Evolutionary conservation across 2,329 filamentous ascomycete species (phyloP).

Genomic region (Penicillium sp.): DNA sequence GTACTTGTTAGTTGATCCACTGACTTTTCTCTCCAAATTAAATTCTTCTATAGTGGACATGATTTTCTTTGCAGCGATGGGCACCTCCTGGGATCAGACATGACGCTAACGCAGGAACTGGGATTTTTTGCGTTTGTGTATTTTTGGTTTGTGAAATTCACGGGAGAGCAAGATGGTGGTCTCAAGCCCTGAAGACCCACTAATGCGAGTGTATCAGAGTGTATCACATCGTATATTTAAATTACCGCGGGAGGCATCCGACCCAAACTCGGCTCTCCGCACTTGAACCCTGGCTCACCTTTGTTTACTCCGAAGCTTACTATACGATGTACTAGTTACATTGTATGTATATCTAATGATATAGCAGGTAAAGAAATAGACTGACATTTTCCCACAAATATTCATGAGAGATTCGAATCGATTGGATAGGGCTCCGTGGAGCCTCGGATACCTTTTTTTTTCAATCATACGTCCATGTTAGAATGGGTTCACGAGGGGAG

Average conservation of each 20-base stretch:
- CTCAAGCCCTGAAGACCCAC: not conserved
- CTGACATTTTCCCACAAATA: not conserved
- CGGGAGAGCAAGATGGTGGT: not conserved
- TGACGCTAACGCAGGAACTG: conserved; percentile 41
- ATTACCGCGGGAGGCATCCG: conserved; percentile 13
- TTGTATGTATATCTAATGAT: not conserved
- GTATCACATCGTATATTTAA: not conserved
- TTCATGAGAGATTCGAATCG: not conserved
- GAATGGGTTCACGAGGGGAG: not conserved
- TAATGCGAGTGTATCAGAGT: not conserved
- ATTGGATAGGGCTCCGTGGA: not conserved
- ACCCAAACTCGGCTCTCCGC: conserved; percentile 7
- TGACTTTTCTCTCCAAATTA: not conserved
- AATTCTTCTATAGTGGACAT: conserved; percentile 4
- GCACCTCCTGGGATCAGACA: conserved; percentile 15
- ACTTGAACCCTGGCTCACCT: conserved; percentile 14
- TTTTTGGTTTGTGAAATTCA: not conserved
- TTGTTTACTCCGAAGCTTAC: conserved; percentile 8
- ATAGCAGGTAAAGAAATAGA: not conserved
- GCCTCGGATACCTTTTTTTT: not conserved
- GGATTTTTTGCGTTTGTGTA: conserved; percentile 8
- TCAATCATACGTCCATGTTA: not conserved
- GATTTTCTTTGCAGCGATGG: conserved; percentile 9
- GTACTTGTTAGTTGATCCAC: not conserved
- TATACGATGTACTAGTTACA: not conserved